These are phyloP conservation scores for Pythium rhizo-oryzae DNA, from an alignment of 352 stramenopile species.

Conservation along the genomic window DNA sequence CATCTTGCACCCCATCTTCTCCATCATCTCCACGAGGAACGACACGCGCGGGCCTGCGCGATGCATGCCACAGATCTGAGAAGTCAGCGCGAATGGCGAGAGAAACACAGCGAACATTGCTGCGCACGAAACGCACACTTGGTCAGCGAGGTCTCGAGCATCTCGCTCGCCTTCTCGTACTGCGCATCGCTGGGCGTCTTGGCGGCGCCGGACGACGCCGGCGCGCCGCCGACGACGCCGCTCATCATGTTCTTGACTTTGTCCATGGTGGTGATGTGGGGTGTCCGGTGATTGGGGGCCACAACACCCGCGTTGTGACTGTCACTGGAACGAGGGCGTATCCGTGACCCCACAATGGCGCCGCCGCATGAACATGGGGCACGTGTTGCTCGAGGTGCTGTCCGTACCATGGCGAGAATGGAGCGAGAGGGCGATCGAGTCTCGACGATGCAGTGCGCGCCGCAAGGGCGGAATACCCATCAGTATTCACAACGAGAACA, in stretches of 20 bases:
- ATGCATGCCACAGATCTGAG: no score
- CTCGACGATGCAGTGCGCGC: no score
- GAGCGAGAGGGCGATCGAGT: no score
- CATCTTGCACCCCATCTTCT: slow-evolving; percentile 87
- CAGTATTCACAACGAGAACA: no score
- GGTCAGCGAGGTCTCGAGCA: slow-evolving; percentile 64
- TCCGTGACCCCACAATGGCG: slow-evolving; percentile 3
- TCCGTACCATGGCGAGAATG: no score
- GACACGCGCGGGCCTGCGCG: slow-evolving; percentile 82
- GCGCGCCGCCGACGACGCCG: slow-evolving; percentile 37
- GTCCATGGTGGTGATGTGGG: slow-evolving; percentile 46
- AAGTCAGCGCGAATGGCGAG: not conserved
- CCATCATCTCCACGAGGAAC: slow-evolving; percentile 84
- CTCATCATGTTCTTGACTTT: slow-evolving; percentile 66
- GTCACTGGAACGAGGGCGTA: slow-evolving; percentile 23
- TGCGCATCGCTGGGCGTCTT: slow-evolving; percentile 25
- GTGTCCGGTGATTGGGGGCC: not conserved
- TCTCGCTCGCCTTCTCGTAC: slow-evolving; percentile 41
- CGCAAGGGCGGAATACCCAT: no score
- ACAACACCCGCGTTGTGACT: slow-evolving; percentile 1
- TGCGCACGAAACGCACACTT: slow-evolving; percentile 78
- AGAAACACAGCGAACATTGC: no score
- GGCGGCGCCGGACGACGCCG: not conserved
- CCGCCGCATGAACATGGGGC: not conserved
- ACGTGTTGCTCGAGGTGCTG: no score